Percentiles rank a stretch among this genome's conserved stretches.
Conservation (phyloP, 2,329 filamentous ascomycete species). For the Sporothrix humicola region DNA sequence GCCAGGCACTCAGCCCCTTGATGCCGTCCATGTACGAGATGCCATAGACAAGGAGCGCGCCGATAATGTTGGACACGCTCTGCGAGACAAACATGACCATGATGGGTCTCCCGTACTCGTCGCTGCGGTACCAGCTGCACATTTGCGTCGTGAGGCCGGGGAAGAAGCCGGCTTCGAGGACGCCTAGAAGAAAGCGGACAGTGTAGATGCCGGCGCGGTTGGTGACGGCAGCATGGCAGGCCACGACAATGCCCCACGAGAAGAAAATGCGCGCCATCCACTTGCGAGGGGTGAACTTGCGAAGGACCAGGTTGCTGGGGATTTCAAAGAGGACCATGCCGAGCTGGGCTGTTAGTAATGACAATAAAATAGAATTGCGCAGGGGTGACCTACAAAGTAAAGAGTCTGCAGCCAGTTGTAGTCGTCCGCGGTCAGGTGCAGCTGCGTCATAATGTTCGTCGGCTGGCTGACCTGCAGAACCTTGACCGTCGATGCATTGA, state of each 20-base stretch:
- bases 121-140: slow-evolving; percentile 54
- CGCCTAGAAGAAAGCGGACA: slow-evolving; percentile 13
- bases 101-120: slow-evolving; percentile 51
- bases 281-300: slow-evolving; percentile 38
- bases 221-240: not conserved
- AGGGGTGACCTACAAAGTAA: not conserved
- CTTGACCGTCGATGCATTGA: slow-evolving; percentile 51
- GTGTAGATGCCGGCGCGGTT: slow-evolving; percentile 3
- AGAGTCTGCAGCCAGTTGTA: slow-evolving; percentile 3
- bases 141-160: slow-evolving; percentile 51
- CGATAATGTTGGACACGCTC: slow-evolving; percentile 46
- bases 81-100: slow-evolving; percentile 52
- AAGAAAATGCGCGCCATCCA: slow-evolving; percentile 29
- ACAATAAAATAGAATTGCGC: not conserved
- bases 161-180: slow-evolving; percentile 51
- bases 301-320: slow-evolving; percentile 63
- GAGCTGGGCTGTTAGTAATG: slow-evolving; percentile 17
- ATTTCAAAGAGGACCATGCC: slow-evolving; percentile 47
- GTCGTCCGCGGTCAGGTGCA: slow-evolving; percentile 46
- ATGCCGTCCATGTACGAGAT: slow-evolving; percentile 43
- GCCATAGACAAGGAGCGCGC: slow-evolving; percentile 44
- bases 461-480: slow-evolving; percentile 50
- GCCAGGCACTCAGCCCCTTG: slow-evolving; percentile 41
- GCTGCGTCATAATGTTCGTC: slow-evolving; percentile 47
- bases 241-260: slow-evolving; percentile 29